Evolutionary conservation across 495 filamentous ascomycete species (phyloP).

Genomic region (Talaromyces borbonicus): DNA sequence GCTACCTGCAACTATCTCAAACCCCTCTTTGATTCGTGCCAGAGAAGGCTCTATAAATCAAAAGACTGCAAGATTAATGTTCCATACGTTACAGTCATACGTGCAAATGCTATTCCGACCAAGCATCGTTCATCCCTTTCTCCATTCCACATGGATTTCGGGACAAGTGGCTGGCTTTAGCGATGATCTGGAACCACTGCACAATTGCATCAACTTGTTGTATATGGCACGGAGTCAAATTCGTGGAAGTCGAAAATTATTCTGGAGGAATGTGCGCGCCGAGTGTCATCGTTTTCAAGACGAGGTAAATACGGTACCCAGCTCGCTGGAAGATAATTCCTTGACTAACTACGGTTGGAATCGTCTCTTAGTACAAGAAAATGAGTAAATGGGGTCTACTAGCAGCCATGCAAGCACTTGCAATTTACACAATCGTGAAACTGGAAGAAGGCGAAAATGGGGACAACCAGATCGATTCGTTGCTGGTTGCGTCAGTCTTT

Average conservation of each 20-base stretch:
- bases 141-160: conserved; percentile 16
- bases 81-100: conserved; percentile 35
- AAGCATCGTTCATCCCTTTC: conserved; percentile 25
- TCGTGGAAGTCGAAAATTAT: conserved; percentile 30
- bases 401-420: conserved; percentile 33
- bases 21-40: too few species aligned
- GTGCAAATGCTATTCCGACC: conserved; percentile 28
- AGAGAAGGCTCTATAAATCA: conserved; percentile 20
- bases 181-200: conserved; percentile 27
- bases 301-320: conserved; percentile 25
- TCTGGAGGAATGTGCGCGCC: conserved; percentile 32
- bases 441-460: conserved; percentile 37
- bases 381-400: conserved; percentile 29
- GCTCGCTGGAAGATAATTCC: too few species aligned
- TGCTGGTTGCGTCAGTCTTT: conserved; percentile 24
- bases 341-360: conserved; percentile 9
- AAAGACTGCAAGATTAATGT: conserved; percentile 27
- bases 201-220: conserved; percentile 36
- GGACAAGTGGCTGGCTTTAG: conserved; percentile 11
- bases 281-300: conserved; percentile 34
- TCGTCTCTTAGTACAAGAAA: conserved; percentile 20
- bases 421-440: conserved; percentile 31
- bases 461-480: conserved; percentile 28
- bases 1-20: conserved; percentile 16
- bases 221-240: conserved; percentile 25